Conservation (phyloP, 1,284 basidiomycete species). For the Exobasidium rhododendri region DNA sequence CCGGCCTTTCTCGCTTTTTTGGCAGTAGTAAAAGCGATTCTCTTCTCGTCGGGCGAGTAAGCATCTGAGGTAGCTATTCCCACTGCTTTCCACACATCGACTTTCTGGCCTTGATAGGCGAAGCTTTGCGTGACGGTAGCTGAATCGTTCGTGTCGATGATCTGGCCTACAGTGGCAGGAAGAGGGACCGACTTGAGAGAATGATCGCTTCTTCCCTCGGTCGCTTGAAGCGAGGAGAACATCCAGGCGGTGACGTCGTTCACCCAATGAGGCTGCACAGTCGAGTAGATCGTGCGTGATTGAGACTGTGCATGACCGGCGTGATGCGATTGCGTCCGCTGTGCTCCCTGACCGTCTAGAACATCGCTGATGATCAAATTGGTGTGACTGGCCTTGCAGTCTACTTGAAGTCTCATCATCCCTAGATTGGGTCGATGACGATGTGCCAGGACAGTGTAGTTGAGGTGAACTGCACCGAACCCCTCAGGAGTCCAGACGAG, state of each 20-base stretch:
- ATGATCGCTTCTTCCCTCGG: neutral
- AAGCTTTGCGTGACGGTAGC: slow-evolving; percentile 24
- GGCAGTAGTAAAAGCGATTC: slow-evolving; percentile 25
- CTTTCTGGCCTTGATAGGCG: slow-evolving; percentile 12
- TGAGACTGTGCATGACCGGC: neutral
- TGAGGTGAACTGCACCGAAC: slow-evolving; percentile 16
- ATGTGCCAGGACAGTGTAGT: slow-evolving; percentile 39
- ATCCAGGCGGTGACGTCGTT: slow-evolving; percentile 27
- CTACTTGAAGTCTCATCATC: slow-evolving; percentile 28
- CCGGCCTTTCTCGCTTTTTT: slow-evolving; percentile 24
- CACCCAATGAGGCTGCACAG: slow-evolving; percentile 36
- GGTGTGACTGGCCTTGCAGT: slow-evolving; percentile 12
- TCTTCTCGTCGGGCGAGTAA: slow-evolving; percentile 20
- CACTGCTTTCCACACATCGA: slow-evolving; percentile 36
- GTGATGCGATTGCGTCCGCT: slow-evolving; percentile 23
- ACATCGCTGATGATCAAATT: slow-evolving; percentile 37
- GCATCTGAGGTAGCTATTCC: slow-evolving; percentile 48
- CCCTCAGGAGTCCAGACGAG: slow-evolving; percentile 25
- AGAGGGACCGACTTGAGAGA: slow-evolving; percentile 7
- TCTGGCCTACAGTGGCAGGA: slow-evolving; percentile 9
- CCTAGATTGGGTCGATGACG: slow-evolving; percentile 31
- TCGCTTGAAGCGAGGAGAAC: slow-evolving; percentile 11
- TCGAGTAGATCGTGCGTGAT: slow-evolving; percentile 24
- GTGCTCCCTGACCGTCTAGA: slow-evolving; percentile 42
- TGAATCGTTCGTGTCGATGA: slow-evolving; percentile 12